phyloP scores from a whole-genome alignment of 306 rosid species.

The Sicyos baderoa region DNA sequence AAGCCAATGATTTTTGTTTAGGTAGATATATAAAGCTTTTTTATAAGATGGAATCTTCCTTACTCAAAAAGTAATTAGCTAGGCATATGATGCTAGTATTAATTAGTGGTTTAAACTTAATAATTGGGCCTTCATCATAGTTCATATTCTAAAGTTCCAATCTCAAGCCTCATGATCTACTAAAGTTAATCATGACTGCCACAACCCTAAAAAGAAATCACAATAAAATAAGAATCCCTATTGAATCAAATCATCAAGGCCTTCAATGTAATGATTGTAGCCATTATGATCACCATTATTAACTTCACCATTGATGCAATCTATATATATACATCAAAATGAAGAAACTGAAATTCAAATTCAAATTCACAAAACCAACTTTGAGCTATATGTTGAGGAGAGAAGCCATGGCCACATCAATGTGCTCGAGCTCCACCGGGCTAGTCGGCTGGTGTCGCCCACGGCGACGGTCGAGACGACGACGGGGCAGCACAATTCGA shows the following conservation, averaged over 20 bases:
- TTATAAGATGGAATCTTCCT: conserved; percentile 16
- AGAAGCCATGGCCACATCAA: conserved; percentile 38
- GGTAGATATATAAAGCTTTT: background rate
- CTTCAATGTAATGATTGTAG: conserved; percentile 43
- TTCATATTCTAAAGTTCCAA: conserved; percentile 8
- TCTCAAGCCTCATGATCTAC: background rate
- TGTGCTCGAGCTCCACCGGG: conserved; percentile 43
- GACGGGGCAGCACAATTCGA: conserved; percentile 53
- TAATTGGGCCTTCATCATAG: conserved; percentile 14
- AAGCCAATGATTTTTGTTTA: background rate
- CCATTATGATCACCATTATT: conserved; percentile 61
- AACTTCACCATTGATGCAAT: conserved; percentile 31
- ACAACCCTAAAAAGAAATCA: conserved; percentile 35
- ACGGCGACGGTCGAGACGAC: conserved; percentile 40
- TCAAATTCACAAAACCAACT: background rate
- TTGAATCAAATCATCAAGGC: conserved; percentile 44
- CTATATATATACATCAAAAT: conserved; percentile 34
- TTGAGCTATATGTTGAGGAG: conserved; percentile 44
- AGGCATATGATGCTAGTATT: background rate
- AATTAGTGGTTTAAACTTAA: conserved; percentile 1
- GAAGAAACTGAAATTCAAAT: background rate
- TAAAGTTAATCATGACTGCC: conserved; percentile 56
- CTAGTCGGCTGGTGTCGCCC: conserved; percentile 54
- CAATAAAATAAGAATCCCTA: conserved; percentile 20
- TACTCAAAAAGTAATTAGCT: conserved; percentile 9